Conservation (phyloP, 2,329 filamentous ascomycete genomes). For the Plenodomus lindquistii region DNA sequence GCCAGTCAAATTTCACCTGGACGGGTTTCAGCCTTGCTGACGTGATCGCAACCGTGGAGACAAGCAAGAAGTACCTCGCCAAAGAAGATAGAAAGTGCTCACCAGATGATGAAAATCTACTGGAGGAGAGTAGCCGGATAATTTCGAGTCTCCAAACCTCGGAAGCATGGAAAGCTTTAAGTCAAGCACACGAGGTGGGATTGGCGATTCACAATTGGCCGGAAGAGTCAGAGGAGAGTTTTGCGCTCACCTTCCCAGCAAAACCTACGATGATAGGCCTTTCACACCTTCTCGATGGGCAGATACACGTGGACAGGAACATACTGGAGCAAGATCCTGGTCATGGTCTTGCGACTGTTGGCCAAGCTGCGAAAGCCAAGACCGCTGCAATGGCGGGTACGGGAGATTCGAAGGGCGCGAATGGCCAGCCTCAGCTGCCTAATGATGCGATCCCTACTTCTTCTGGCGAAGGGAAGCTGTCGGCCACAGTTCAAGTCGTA, state of each 20-base stretch:
- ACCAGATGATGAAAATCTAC: constrained; percentile 61
- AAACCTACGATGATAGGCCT: constrained; percentile 61
- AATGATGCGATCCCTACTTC: constrained; percentile 8
- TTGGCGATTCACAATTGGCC: constrained; percentile 73
- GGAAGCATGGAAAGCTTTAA: constrained; percentile 67
- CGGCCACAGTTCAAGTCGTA: constrained; percentile 32
- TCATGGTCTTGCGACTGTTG: constrained; percentile 30
- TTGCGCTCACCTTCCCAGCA: constrained; percentile 63
- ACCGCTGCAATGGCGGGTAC: constrained; percentile 20
- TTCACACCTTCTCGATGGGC: constrained; percentile 60
- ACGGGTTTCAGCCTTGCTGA: constrained; percentile 71
- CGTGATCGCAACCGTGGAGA: constrained; percentile 66
- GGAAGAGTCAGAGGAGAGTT: constrained; percentile 60
- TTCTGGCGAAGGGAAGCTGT: constrained; percentile 42
- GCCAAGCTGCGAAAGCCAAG: constrained; percentile 31
- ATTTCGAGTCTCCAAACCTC: constrained; percentile 65
- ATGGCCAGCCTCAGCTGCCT: constrained; percentile 9
- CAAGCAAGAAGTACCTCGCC: constrained; percentile 68
- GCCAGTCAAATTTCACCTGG: constrained; percentile 85
- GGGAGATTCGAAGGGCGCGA: constrained; percentile 19
- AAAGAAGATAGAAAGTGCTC: constrained; percentile 64
- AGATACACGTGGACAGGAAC: constrained; percentile 55
- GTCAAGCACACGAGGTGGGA: constrained; percentile 75
- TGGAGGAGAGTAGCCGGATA: constrained; percentile 68
- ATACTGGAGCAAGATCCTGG: constrained; percentile 30